A percentile compares a stretch with the other conserved stretches of the same genome.
phyloP scores from a whole-genome alignment of 2,329 filamentous ascomycete species.

The Salinomyces thailandicus region DNA sequence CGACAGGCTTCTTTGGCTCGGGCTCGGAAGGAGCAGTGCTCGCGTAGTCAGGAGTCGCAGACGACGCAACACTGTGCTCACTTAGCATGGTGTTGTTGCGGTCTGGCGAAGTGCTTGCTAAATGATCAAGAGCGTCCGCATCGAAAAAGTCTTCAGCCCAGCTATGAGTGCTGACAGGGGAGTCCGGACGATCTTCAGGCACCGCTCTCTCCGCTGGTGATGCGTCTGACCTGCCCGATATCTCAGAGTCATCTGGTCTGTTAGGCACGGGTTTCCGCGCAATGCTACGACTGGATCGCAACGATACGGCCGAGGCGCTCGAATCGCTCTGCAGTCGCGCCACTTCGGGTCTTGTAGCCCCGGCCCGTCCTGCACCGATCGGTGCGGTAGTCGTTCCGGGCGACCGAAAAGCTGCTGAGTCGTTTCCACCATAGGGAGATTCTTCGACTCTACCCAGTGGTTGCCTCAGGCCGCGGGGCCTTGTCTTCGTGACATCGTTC shows the following conservation, averaged over 20 bases:
- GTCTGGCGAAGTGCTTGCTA: constrained; percentile 19
- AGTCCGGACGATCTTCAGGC: constrained; percentile 9
- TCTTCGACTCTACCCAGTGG: constrained; percentile 38
- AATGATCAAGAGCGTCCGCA: constrained; percentile 33
- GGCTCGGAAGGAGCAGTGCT: constrained; percentile 45
- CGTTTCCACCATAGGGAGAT: constrained; percentile 33
- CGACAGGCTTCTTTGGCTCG: constrained; percentile 43
- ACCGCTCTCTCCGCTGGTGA: constrained; percentile 5
- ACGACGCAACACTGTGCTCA: constrained; percentile 2
- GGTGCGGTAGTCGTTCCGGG: neutral
- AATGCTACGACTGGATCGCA: constrained; percentile 21
- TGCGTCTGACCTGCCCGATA: constrained; percentile 6
- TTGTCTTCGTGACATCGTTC: constrained; percentile 5
- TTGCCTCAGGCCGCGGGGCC: constrained; percentile 14
- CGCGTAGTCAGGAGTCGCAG: constrained; percentile 56
- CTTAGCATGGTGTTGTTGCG: constrained; percentile 28
- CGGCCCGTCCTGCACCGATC: neutral
- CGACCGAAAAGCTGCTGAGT: constrained; percentile 17
- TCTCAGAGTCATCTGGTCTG: constrained; percentile 1
- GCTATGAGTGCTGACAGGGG: constrained; percentile 11
- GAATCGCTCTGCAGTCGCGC: neutral
- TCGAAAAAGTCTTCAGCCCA: constrained; percentile 30
- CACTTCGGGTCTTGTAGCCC: neutral
- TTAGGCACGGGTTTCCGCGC: constrained; percentile 20
- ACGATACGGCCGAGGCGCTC: constrained; percentile 9